A percentile compares a stretch with the other conserved stretches of the same genome.
Evolutionary conservation across 2,329 filamentous ascomycete genomes (phyloP).

Genomic region (Neofusicoccum parvum): DNA sequence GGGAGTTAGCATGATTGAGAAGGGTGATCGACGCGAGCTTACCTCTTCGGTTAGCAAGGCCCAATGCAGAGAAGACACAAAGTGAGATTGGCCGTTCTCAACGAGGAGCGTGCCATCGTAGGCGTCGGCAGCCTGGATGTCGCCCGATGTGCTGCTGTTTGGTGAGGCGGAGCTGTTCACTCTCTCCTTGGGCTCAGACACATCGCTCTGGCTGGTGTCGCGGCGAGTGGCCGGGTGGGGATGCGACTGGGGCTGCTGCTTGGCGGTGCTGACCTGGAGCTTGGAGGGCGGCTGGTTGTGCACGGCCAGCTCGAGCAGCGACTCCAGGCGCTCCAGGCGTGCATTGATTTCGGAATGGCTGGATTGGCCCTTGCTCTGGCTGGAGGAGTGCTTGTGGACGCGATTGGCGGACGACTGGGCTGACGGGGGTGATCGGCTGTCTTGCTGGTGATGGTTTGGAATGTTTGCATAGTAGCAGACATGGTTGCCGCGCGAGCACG

Average conservation of each 20-base stretch:
- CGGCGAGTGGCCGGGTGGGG: not conserved
- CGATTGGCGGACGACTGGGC: constrained; percentile 3
- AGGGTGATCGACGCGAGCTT: constrained; percentile 20
- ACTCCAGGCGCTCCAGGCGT: constrained; percentile 40
- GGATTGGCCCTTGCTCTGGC: constrained; percentile 23
- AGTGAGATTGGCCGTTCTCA: constrained; percentile 41
- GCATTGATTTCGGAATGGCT: constrained; percentile 38
- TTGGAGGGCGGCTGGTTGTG: constrained; percentile 3
- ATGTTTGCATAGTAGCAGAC: constrained; percentile 37
- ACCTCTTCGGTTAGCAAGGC: constrained; percentile 44
- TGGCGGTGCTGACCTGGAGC: not conserved
- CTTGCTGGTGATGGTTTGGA: constrained; percentile 22
- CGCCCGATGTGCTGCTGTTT: constrained; percentile 24
- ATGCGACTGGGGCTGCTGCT: not conserved
- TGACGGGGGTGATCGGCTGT: constrained; percentile 8
- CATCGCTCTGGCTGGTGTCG: constrained; percentile 24
- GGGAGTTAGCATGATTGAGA: not conserved
- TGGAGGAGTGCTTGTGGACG: constrained; percentile 8
- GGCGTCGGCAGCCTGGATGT: constrained; percentile 40
- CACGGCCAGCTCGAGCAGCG: constrained; percentile 31
- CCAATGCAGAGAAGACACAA: constrained; percentile 44
- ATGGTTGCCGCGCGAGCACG: constrained; percentile 40
- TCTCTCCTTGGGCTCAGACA: constrained; percentile 20
- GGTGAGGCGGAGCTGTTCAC: constrained; percentile 16
- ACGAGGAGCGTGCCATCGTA: constrained; percentile 39